Evolutionary conservation across 78 protist species (phyloP).

Genomic region (Dictyostelium intermedium): DNA sequence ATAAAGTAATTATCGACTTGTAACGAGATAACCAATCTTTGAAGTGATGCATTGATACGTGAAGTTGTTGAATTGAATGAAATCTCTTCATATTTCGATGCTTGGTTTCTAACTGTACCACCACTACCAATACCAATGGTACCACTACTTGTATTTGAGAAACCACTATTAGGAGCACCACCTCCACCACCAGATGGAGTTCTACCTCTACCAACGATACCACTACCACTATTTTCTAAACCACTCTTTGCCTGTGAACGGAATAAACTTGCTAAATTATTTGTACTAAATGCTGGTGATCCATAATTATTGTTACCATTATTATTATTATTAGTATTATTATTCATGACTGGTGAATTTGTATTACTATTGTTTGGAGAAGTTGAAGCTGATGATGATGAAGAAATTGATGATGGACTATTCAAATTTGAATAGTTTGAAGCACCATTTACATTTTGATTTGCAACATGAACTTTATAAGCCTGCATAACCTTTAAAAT

Average conservation of each 20-base stretch:
- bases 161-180: neutral
- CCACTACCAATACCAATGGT: neutral
- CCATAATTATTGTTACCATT: neutral
- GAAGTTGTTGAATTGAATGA: constrained; percentile 24
- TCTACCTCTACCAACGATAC: constrained; percentile 7
- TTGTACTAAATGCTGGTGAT: constrained; percentile 3
- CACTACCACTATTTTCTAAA: neutral
- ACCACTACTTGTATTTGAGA: neutral
- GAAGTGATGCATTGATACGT: constrained; percentile 56
- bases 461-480: constrained; percentile 43
- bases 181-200: constrained; percentile 68
- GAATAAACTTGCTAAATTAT: constrained; percentile 53
- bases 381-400: neutral
- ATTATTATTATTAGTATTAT: neutral
- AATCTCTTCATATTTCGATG: constrained; percentile 49
- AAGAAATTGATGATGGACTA: neutral
- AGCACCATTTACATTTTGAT: neutral
- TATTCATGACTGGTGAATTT: neutral
- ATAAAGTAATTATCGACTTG: constrained; percentile 79
- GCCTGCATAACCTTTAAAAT: constrained; percentile 42
- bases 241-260: constrained; percentile 40
- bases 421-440: neutral
- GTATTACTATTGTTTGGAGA: neutral
- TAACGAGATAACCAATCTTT: constrained; percentile 62
- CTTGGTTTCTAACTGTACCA: constrained; percentile 22